These are phyloP conservation scores for Clarkia xantiana DNA, from an alignment of 345 rosid genomes.

Conservation along the genomic window DNA sequence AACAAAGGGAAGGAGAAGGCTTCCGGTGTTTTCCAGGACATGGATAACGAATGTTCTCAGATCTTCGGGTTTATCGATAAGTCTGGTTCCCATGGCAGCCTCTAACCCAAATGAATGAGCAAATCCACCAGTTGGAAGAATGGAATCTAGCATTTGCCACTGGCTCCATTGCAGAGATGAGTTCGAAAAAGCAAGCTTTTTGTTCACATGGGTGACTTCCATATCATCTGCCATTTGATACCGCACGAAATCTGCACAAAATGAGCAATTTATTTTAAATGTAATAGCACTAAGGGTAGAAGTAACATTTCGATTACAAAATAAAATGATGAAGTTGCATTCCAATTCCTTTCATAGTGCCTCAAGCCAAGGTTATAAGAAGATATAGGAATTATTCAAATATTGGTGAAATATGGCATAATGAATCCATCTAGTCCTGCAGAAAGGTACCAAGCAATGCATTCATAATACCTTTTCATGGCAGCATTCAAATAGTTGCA, in stretches of 20 bases:
- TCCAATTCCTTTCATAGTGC: too few species aligned
- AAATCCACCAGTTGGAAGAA: slow-evolving; percentile 85
- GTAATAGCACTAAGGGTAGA: too few species aligned
- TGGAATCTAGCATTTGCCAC: slow-evolving; percentile 85
- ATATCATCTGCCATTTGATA: slow-evolving; percentile 4
- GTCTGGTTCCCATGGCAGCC: slow-evolving; percentile 59
- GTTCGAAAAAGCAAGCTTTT: slow-evolving; percentile 1
- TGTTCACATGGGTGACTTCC: slow-evolving; percentile 3
- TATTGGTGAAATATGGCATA: too few species aligned
- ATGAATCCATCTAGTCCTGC: too few species aligned
- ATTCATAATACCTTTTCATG: too few species aligned
- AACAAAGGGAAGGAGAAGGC: slow-evolving; percentile 72
- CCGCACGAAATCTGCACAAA: neutral
- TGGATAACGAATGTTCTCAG: slow-evolving; percentile 31
- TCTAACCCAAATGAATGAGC: slow-evolving; percentile 86
- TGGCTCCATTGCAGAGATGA: slow-evolving; percentile 55
- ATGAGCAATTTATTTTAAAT: too few species aligned
- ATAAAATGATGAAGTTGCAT: too few species aligned
- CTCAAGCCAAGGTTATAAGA: too few species aligned
- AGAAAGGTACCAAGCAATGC: too few species aligned
- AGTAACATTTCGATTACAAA: too few species aligned
- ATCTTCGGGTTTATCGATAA: slow-evolving; percentile 33
- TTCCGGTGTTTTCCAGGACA: slow-evolving; percentile 53
- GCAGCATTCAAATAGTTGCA: too few species aligned
- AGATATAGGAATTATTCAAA: too few species aligned